Evolutionary conservation across 176 grass and related monocot genomes (phyloP), one percentile per base, ranked within the genome.

Genomic region (Neostapfia colusana): DNA sequence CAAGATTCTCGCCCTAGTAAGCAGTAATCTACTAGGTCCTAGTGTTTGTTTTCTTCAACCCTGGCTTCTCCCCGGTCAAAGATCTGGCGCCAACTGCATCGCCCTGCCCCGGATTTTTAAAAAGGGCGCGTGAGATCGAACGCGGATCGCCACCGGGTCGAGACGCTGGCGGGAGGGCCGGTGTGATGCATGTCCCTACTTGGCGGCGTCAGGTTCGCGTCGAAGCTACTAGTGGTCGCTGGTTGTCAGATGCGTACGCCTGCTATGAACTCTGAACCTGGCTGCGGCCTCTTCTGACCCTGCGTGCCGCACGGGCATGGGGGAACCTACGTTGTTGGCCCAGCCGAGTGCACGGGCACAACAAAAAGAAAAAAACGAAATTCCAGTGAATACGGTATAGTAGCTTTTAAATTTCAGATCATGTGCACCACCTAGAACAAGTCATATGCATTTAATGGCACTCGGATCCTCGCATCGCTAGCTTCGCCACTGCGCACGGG

Each of bases 1-100:
- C 86, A 88, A 80, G 81, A 84, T 84, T 88, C 81, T 53, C 45
- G 56, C 11, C 70, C 81, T 80, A 76, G 76, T 57, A 80, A 63
- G 42, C 38, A 73, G 80, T 83, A 79, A 74, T 69, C 54, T 88
- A 88, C 54, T 88, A 88, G 53, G 62, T 13, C 51, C 46, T 21
- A 39, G 74, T 51, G 6, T 34, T 23, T 58, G 58, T 21, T 77
- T 77, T 39, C 8, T 35, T 68, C 26, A 54, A 21, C 58, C 15
- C 65, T 35, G 48, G 48, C 48, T 51, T 18, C 15, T 15, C 48
- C 6, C 54, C 36, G 75, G 81, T 84, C 86, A 88, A 88, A 84
- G 86, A 88, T 84, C 81, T 84, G 75, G 56, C 65, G 69, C 65
- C 23, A 45, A 51, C 84, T 46, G 79, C 79, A 42, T 79, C 42